Evolutionary conservation across 2,329 filamentous ascomycete species (phyloP), one percentile per base, ranked within the genome.

Genomic region (Curvularia hawaiiensis): DNA sequence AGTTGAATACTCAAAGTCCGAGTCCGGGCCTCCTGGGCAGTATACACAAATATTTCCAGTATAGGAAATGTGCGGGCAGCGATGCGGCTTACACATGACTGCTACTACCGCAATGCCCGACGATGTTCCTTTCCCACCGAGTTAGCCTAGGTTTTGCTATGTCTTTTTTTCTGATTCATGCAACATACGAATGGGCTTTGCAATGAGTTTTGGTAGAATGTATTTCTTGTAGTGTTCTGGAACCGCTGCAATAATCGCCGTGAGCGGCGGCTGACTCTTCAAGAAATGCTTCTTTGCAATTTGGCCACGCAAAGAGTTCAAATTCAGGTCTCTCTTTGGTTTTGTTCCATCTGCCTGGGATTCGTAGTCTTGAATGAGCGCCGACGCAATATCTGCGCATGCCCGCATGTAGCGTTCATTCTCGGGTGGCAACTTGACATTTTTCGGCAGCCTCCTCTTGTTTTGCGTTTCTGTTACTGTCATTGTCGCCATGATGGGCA

Each of bases 151-250:
- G 4, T 24, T 26, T 50, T 38, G 28, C 3, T 30, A 0, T 16
- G 20, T n/a, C n/a, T n/a, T 20, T 30, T 4, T n/a, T 30, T 16
- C 14, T 12, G 35, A 38, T 33, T 20, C 10, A 38, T 18, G n/a
- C 28, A 30, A 80, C 84, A 70, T 83, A 90, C 91, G 85, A 59
- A 99, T 98, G 1, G 95, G 95, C 79, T 99, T 99, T 26, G 96
- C 95, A 68, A 99, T 92, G 61, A 99, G 82, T 79, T 97, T 97
- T 20, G 93, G 95, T 61, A 98, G 79, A 60, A 99, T 97, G 72
- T 98, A 98, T 80, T 98, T 99, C 83, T 98, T 99, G 81, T 98
- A 97, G 76, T 98, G 93, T 75, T 99, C 95, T n/a, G 96, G 96
- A 35, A 99, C 94, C 10, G 95, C 95, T 53, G 95, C 92, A 73